Base-by-base conservation (phyloP, 2,329 filamentous ascomycete genomes). In the Arachnopeziza araneosa region DNA sequence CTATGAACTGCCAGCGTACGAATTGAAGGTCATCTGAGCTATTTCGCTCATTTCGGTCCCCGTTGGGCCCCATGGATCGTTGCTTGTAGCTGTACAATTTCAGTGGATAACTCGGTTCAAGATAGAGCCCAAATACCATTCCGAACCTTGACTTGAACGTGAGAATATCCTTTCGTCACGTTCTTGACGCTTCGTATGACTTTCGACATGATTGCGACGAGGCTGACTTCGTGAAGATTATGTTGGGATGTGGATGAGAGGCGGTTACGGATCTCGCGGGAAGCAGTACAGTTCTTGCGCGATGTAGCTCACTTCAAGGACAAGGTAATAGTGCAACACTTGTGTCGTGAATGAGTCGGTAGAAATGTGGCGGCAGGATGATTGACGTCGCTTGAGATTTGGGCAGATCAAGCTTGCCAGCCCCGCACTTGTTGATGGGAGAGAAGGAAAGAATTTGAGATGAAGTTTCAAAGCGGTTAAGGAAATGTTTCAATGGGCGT, bases 1-100 rank as follows among this genome's bases (percentile, higher is more conserved):
- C 9, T 50, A 12, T 44, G 22, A 19, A 19, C 12, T 19, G 21
- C 14, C 52, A 52, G 49, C 52, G 52, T 59, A 97, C 93, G 90
- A 96, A 79, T 96, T 96, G 79, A 93, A 99, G 55, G 95, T 98
- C 82, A 98, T 88, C 75, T 95, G 91, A 75, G 95, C 92, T 73
- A 99, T 97, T 78, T 99, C 95, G 77, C 90, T 91, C 95, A 99
- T 98, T 75, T 99, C 93, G 61, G 92, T 96, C 62, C 95, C 95
- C 51, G 93, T 96, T 56, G 95, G 95, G 67, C 95, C 95, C 95
- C 95, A 99, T 78, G 93, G 91, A 73, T 98, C 95, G 75, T 99
- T 99, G 78, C 93, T 98, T 64, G 95, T 99, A 64, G 95, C 95
- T 98, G 74, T 62, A 67, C n/a, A 60, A 62, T 52, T 66, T 77